These are phyloP conservation scores for Raddia guianensis DNA, from an alignment of 176 grass and related monocot genomes.

Conservation along the genomic window DNA sequence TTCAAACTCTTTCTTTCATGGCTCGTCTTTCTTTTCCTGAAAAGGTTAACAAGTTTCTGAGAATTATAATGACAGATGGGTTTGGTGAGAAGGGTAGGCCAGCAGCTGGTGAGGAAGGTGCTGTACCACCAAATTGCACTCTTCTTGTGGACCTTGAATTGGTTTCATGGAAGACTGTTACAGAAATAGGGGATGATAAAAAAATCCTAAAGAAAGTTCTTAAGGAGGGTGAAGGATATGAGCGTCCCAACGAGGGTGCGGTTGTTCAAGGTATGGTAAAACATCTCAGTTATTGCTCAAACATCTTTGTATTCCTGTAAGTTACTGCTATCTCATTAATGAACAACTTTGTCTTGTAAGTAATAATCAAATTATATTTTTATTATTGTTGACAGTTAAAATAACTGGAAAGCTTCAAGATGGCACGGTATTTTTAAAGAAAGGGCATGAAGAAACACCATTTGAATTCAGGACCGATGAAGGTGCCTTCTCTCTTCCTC, in stretches of 20 bases:
- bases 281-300: not conserved
- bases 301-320: not conserved
- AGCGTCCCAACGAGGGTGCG: constrained; percentile 84
- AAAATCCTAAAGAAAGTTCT: constrained; percentile 97
- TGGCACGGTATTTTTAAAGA: constrained; percentile 80
- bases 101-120: constrained; percentile 55
- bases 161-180: constrained; percentile 93
- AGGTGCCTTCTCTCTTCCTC: constrained; percentile 52
- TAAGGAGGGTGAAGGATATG: constrained; percentile 85
- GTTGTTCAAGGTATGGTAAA: constrained; percentile 65
- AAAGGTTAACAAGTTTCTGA: not conserved
- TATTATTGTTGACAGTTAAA: constrained; percentile 67
- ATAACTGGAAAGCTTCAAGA: constrained; percentile 80
- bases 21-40: not conserved
- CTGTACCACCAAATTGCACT: constrained; percentile 68
- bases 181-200: constrained; percentile 93
- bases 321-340: not conserved
- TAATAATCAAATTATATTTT: constrained; percentile 28
- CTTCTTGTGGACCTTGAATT: constrained; percentile 78
- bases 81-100: constrained; percentile 92
- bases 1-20: not conserved
- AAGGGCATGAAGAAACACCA: constrained; percentile 73
- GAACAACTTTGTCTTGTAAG: not conserved
- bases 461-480: constrained; percentile 93
- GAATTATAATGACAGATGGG: constrained; percentile 56